Evolutionary conservation across 176 grass and related monocot species (phyloP).

Genomic region (Bromus sterilis): DNA sequence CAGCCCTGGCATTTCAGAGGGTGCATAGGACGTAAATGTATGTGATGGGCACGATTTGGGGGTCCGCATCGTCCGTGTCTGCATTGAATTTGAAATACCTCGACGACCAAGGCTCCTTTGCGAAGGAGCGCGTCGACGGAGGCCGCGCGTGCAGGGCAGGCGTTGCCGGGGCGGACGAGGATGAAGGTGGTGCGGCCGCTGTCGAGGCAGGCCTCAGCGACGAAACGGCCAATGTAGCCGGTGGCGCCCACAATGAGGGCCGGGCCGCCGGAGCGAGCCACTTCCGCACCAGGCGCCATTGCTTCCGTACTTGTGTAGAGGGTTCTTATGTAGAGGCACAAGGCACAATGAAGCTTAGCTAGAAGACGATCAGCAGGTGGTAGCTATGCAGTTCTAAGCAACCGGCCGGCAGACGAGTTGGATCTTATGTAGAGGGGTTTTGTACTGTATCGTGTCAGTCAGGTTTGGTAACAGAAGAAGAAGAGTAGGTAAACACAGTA

Average conservation of each 20-base stretch:
- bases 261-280: constrained; percentile 22
- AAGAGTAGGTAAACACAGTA: constrained; percentile 33
- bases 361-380: no score
- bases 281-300: not conserved
- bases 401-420: no score
- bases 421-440: not conserved
- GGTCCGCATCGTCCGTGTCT: no score
- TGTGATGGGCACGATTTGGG: no score
- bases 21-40: no score
- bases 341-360: no score
- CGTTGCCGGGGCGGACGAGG: constrained; percentile 39
- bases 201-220: constrained; percentile 55
- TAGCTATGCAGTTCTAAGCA: no score
- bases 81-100: constrained; percentile 14
- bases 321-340: no score
- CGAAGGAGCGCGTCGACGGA: constrained; percentile 33
- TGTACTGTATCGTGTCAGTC: not conserved
- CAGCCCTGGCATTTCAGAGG: not conserved
- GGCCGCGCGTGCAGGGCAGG: constrained; percentile 19
- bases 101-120: constrained; percentile 51
- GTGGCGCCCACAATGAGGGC: constrained; percentile 54
- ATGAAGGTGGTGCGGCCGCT: constrained; percentile 45
- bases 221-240: constrained; percentile 73
- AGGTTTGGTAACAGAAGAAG: not conserved
- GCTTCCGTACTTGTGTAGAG: not conserved